Conservation (phyloP, 768 basidiomycete genomes). For the Suillus lakei region DNA sequence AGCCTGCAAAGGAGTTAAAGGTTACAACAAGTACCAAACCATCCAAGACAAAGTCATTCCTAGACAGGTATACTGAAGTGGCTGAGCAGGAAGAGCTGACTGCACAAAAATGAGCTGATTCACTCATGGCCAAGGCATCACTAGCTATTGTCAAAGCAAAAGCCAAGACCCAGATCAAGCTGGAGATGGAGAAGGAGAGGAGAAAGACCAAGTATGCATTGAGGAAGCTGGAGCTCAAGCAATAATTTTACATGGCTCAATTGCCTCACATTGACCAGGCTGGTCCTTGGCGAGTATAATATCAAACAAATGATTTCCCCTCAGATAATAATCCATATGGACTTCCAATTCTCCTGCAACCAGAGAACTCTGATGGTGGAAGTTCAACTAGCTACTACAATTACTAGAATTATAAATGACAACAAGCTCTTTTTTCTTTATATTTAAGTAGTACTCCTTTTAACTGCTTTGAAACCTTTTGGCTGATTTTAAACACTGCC, state of each 20-base stretch:
- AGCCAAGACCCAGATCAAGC: neutral
- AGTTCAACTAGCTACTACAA: too few species aligned
- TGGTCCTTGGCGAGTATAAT: too few species aligned
- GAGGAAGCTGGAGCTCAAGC: neutral
- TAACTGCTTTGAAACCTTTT: too few species aligned
- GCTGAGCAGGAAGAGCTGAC: constrained; percentile 3
- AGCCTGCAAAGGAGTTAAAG: neutral
- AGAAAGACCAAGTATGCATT: neutral
- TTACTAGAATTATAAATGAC: too few species aligned
- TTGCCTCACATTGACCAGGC: neutral
- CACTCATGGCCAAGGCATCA: neutral
- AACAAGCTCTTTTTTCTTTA: too few species aligned
- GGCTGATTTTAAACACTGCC: too few species aligned
- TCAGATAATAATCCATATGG: too few species aligned
- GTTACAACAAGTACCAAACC: neutral
- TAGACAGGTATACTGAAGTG: neutral
- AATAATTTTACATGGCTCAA: neutral
- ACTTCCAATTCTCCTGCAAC: too few species aligned
- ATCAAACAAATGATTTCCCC: too few species aligned
- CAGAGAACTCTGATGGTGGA: too few species aligned
- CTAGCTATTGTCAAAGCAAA: neutral
- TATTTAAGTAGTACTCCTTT: too few species aligned
- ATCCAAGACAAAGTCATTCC: neutral
- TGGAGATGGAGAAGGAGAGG: neutral
- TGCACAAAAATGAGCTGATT: neutral